Evolutionary conservation across 805 yeast genomes (phyloP), one percentile per base, ranked within the genome.

Genomic region (Yueomyces sinensis): DNA sequence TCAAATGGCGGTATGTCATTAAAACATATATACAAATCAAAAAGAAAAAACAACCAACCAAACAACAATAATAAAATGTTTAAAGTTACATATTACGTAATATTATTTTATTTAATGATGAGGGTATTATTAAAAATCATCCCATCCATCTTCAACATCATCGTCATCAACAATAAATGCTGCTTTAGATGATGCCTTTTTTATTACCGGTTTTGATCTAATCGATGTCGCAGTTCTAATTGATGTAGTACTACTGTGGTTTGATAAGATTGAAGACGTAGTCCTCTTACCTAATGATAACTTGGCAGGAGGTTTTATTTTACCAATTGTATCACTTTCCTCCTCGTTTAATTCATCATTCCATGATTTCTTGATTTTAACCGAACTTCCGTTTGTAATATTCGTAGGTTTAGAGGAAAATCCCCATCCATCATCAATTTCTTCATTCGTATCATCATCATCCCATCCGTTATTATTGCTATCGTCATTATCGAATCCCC

Each of bases 381-480:
- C 41, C 9, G 39, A 33, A n/a, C 33, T 37, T 13, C 43, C 41
- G 7, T 15, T 14, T 11, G 16, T 30, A 29, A 9, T 5, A 4
- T n/a, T n/a, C n/a, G n/a, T n/a, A 22, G 28, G 14, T 15, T 14
- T 17, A 9, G 14, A 22, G 13, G 15, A 9, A 13, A 18, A 23
- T 3, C 18, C 20, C 22, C 18, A 23, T 4, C 22, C 16, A 11
- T 34, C 37, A 14, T 20, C 25, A 9, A 14, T 23, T 4, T 16
- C 29, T 5, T 24, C 31, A 31, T 27, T 20, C 15, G n/a, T 13
- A 13, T 29, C 33, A 27, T 23, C 27, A n/a, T 18, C 19, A 29
- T 57, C 60, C 63, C 63, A 58, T 9, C 50, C 58, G 14, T 50
- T 51, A 32, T 36, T 32, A 20, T 32, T 30, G 1, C 19, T 27